Base-by-base conservation (phyloP, 2,329 filamentous ascomycete genomes). In the Rutstroemia sp. region DNA sequence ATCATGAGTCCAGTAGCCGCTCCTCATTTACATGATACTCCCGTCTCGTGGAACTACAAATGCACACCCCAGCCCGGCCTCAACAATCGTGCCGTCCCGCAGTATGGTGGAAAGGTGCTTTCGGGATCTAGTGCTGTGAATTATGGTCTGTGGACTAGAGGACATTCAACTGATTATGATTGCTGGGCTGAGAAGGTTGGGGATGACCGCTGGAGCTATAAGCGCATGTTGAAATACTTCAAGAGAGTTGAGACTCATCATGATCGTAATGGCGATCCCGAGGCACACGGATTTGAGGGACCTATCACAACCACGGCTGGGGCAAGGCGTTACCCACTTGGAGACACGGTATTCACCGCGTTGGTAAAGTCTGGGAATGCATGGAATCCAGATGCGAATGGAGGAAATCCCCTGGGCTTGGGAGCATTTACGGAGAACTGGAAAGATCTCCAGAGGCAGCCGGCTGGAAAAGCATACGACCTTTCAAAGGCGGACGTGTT, bases 401-500 rank as follows among this genome's bases (percentile, higher is more conserved):
- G 21, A 1, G 50, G 50, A 9, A 58, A 59, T 30, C 52, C 52
- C 4, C n/a, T 50, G 10, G 48, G 27, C 19, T 55, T 56, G 37
- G 45, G 52, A 18, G 54, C 52, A 10, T 45, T 18, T 18, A 18
- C 16, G 5, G 41, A 45, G 18, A 45, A 45, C 18, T 45, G 41
- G 41, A 18, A 21, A 10, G 41, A 45, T 21, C 18, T 21, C 5
- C 4, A 10, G 4, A 49, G 61, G 25, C 58, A 56, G 23, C 58
- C 60, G 34, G 49, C 65, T 9, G 63, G 56, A 3, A 59, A 58
- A 16, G 62, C 57, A 5, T 67, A 66, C 34, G 62, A 62, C 34
- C 38, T 48, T 34, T 48, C 57, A 3, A 56, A 52, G n/a, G 53
- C 52, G 1, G 38, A 18, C 10, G 78, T 95, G 58, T 76, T 95